Conservation (phyloP, 164 flowering plant genomes). For the Pachysandra terminalis region DNA sequence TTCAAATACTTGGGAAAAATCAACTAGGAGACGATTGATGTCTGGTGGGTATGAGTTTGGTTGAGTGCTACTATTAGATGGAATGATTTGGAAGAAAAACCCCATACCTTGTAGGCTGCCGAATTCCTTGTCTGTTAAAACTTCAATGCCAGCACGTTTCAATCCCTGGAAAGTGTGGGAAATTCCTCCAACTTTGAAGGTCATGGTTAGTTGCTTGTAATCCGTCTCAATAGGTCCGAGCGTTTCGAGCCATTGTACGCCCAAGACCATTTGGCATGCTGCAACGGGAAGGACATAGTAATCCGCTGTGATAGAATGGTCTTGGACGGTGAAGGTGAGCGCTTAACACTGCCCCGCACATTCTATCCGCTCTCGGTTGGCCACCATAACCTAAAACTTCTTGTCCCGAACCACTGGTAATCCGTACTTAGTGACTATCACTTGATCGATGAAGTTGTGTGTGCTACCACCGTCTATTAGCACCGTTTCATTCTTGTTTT, state of each 20-base stretch:
- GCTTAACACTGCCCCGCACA: slow-evolving; percentile 4
- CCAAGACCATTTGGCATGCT: slow-evolving; percentile 18
- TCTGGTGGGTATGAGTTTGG: not conserved
- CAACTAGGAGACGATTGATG: not conserved
- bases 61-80: not conserved
- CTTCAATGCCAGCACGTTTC: not conserved
- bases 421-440: slow-evolving; percentile 1
- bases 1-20: slow-evolving; percentile 7
- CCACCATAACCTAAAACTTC: slow-evolving; percentile 11
- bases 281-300: slow-evolving; percentile 10
- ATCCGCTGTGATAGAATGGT: no score
- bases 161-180: slow-evolving; percentile 13
- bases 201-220: no score
- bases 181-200: not conserved
- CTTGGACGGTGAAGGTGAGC: slow-evolving; percentile 8
- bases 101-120: not conserved
- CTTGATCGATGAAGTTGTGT: no score
- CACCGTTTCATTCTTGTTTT: not conserved
- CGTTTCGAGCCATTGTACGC: no score
- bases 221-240: no score
- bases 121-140: slow-evolving; percentile 5
- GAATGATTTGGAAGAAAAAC: slow-evolving; percentile 8
- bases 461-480: slow-evolving; percentile 3
- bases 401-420: slow-evolving; percentile 2
- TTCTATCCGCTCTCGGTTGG: slow-evolving; percentile 10